Evolutionary conservation across 495 filamentous ascomycete species (phyloP), one percentile per base, ranked within the genome.

Genomic region (Daldinia vernicosa): DNA sequence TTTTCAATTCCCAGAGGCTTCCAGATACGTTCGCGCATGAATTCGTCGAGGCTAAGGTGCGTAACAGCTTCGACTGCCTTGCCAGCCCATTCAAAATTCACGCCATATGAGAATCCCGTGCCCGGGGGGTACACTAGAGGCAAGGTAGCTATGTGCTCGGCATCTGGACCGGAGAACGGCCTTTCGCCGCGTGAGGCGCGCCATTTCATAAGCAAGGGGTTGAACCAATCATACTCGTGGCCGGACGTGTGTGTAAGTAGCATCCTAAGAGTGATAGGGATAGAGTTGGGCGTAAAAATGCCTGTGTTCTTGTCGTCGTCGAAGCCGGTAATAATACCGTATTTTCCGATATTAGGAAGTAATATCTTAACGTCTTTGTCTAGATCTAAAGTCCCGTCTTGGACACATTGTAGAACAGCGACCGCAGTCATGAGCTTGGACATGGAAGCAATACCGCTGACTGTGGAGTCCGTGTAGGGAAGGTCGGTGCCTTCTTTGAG

Each of bases 341-440:
- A 77, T 24, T 50, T 69, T 7, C 75, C 71, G 1, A 86, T 75
- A 17, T 84, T 83, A 0, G 85, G 84, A 6, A 80, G 66, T 24
- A 81, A 57, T 2, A 35, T n/a, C 3, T 78, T 75, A 0, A 86
- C 60, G 33, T 85, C 80, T 7, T 74, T 76, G 28, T 80, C 78
- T 1, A 89, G 73, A 2, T 70, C 71, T 6, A 88, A 53, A 0
- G 79, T 75, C 2, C 80, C 81, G 9, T 80, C 75, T 14, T 87
- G 84, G 15, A 88, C 81, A 67, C 83, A 85, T 73, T 85, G 80
- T 9, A 89, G 72, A 2, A 75, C 79, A 8, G 81, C 77, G 24
- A 88, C 75, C 22, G 79, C 76, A 17, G 83, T 82, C 39, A 85
- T 76, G 4, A 84, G 86, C 84, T 77, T 89, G 87, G 79, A 90